Conservation (phyloP, 176 grass and related monocot genomes). For the Triticum monococcum region DNA sequence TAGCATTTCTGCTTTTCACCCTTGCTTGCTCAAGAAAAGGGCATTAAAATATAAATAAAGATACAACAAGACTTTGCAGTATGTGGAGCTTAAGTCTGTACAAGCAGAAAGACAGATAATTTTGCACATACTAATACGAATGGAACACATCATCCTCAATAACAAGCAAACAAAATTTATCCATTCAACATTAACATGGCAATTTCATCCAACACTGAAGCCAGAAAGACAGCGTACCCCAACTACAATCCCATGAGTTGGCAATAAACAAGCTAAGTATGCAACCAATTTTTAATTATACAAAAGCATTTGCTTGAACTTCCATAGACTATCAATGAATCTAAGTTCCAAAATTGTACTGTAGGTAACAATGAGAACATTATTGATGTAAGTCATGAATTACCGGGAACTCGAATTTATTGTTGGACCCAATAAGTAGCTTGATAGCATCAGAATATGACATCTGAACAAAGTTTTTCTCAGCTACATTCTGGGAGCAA, state of each 20-base stretch:
- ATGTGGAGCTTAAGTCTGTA: neutral
- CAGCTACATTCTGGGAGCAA: conserved; percentile 72
- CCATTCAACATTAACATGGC: neutral
- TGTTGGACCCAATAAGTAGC: conserved; percentile 80
- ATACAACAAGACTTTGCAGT: neutral
- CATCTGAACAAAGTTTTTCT: conserved; percentile 89
- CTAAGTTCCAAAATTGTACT: conserved; percentile 6
- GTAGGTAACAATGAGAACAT: conserved; percentile 8
- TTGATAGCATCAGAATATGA: conserved; percentile 94
- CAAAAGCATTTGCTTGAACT: neutral
- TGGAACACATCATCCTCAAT: neutral
- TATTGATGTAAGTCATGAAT: conserved; percentile 12
- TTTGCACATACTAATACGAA: conserved; percentile 3
- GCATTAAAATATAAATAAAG: neutral
- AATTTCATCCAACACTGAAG: neutral
- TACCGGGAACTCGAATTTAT: conserved; percentile 96
- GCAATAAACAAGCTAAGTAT: conserved; percentile 19
- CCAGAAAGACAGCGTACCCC: neutral
- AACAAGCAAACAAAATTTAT: conserved; percentile 15
- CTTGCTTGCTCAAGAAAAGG: neutral
- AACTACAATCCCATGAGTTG: neutral
- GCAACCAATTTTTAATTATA: conserved; percentile 1
- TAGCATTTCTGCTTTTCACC: neutral
- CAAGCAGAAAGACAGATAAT: neutral
- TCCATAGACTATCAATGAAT: neutral